A percentile compares a stretch with the other conserved stretches of the same genome.
Evolutionary conservation across 768 basidiomycete genomes (phyloP).

Genomic region (Suillus weaverae): DNA sequence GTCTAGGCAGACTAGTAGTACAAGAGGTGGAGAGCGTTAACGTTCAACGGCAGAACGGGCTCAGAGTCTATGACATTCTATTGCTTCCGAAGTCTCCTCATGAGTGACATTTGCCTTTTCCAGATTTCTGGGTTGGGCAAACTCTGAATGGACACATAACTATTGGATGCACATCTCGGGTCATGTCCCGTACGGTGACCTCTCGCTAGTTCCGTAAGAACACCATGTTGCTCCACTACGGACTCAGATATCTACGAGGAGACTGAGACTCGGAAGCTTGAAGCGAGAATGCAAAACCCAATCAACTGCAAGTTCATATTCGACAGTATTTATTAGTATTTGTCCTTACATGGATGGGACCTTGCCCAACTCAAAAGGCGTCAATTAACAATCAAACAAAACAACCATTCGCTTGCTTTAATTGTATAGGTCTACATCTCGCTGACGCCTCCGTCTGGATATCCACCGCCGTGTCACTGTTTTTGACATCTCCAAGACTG

Average conservation of each 20-base stretch:
- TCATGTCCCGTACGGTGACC: no score
- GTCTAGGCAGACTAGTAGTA: background rate
- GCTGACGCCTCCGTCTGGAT: conserved; percentile 53
- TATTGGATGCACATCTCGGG: no score
- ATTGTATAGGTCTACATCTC: conserved; percentile 45
- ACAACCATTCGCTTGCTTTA: conserved; percentile 17
- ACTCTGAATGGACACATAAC: no score
- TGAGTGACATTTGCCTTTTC: background rate
- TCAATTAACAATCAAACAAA: conserved; percentile 11
- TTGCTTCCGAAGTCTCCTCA: background rate
- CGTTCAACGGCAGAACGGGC: background rate
- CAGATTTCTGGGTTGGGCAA: background rate
- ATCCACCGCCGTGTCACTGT: conserved; percentile 43
- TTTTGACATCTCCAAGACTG: conserved; percentile 46
- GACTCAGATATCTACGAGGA: conserved; percentile 33
- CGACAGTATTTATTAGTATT: conserved; percentile 35
- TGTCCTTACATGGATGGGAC: conserved; percentile 1
- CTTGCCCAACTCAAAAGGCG: background rate
- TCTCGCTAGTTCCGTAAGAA: background rate
- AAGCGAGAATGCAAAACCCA: conserved; percentile 37
- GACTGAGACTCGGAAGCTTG: conserved; percentile 44
- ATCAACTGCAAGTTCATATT: conserved; percentile 37
- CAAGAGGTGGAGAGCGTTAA: background rate
- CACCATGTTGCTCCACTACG: conserved; percentile 29
- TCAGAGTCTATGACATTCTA: conserved; percentile 4